Evolutionary conservation across 768 basidiomycete genomes (phyloP), one percentile per base, ranked within the genome.

Genomic region (Tricholoma bakamatsutake): DNA sequence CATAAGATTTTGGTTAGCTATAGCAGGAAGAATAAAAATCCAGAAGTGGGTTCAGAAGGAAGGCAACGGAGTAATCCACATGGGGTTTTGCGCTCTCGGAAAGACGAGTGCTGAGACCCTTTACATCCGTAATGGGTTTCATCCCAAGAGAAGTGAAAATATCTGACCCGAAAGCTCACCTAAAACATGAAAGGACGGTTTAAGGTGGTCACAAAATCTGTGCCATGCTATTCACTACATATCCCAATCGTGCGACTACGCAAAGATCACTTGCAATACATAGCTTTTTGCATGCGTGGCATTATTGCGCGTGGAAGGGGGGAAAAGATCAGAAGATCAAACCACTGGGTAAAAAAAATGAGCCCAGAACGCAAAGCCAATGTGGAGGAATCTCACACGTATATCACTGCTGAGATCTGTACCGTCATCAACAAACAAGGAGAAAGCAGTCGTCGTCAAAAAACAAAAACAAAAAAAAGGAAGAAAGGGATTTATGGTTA

Each of bases 61-160:
- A 83, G 81, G 80, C 80, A 83, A 81, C 80, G 81, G 78, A 79
- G 74, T 53, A 59, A 76, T 84, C 82, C 80, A 82, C 82, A 80
- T 63, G 67, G 63, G 62, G 61, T 69, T 74, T 70, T 67, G 66
- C 66, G 67, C 67, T 70, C 67, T 70, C 69, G 67, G 69, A 70
- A 55, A 62, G 28, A 30, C 50, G 62, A 67, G 65, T 66, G 64
- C 17, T 30, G 45, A 60, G 60, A 67, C 68, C 66, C 64, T 55
- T 56, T 62, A 47, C 63, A 69, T 70, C 69, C 69, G 69, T 66
- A 62, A 55, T 61, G 64, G 56, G 13, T 57, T 67, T 67, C 67
- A 68, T 69, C 66, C 43, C 39, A 18, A 53, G 17, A 24, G 12
- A 27, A 45, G 43, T 4, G 3, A 30, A 48, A 31, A 17, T 2